Evolutionary conservation across 2,329 filamentous ascomycete species (phyloP).

Genomic region (Nemania abortiva): DNA sequence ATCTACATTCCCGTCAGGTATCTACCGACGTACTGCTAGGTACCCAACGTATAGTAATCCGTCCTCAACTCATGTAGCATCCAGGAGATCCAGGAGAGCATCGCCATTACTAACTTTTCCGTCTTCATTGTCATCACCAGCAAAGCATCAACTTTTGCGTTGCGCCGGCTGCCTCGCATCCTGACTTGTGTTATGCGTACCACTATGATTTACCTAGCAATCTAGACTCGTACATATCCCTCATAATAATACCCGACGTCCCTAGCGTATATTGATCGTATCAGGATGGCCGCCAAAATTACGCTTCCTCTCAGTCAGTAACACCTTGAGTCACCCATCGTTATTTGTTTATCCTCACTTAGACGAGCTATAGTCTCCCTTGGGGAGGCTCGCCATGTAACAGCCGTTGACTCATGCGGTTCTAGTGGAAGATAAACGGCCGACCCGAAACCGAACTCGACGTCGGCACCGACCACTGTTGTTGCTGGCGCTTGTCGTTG

Average conservation of each 20-base stretch:
- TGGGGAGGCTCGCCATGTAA: neutral
- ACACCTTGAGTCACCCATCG: neutral
- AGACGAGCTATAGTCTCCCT: neutral
- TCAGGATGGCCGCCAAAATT: slow-evolving; percentile 48
- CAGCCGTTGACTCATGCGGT: slow-evolving; percentile 16
- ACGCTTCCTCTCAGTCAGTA: slow-evolving; percentile 46
- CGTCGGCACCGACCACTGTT: slow-evolving; percentile 47
- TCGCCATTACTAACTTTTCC: neutral
- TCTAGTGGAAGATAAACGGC: slow-evolving; percentile 49
- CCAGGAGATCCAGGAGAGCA: neutral
- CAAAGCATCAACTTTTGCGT: slow-evolving; percentile 18
- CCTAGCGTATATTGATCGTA: slow-evolving; percentile 3
- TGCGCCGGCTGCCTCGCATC: slow-evolving; percentile 1
- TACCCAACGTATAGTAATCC: neutral
- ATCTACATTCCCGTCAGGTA: neutral
- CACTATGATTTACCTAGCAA: slow-evolving; percentile 10
- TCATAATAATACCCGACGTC: neutral
- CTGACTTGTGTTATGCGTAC: slow-evolving; percentile 13
- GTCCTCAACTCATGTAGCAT: slow-evolving; percentile 19
- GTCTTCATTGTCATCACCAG: neutral
- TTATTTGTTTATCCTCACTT: neutral
- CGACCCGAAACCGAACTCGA: slow-evolving; percentile 41
- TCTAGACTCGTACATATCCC: slow-evolving; percentile 11
- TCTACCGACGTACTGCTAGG: neutral
- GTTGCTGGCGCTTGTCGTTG: slow-evolving; percentile 39